Evolutionary conservation across 2,329 filamentous ascomycete genomes (phyloP).

Genomic region (Verticillium dahliae): DNA sequence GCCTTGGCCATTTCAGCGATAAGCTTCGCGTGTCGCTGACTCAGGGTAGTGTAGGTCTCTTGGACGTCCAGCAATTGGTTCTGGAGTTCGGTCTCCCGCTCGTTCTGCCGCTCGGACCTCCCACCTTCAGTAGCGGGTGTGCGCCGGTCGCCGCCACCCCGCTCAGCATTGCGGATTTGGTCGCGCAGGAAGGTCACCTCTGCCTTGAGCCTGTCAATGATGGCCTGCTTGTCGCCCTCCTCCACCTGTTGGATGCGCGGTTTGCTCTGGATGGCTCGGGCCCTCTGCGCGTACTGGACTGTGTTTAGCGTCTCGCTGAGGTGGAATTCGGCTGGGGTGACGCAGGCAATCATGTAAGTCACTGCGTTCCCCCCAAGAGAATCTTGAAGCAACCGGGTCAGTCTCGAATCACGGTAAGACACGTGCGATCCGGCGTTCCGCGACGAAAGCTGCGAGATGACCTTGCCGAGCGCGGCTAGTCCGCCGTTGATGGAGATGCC

Average conservation of each 20-base stretch:
- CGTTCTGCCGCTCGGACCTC: constrained; percentile 69
- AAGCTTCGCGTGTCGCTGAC: constrained; percentile 88
- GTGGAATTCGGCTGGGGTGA: constrained; percentile 94
- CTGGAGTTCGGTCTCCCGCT: constrained; percentile 83
- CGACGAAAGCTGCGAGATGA: constrained; percentile 95
- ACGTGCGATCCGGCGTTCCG: constrained; percentile 83
- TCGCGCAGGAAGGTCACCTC: constrained; percentile 92
- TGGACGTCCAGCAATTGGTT: constrained; percentile 89
- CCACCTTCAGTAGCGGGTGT: constrained; percentile 53
- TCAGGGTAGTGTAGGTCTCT: constrained; percentile 89
- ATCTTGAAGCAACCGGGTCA: constrained; percentile 67
- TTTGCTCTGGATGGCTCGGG: constrained; percentile 94
- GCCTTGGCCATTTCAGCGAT: constrained; percentile 90
- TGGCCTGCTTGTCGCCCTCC: constrained; percentile 86
- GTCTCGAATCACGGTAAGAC: constrained; percentile 95
- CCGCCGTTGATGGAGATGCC: constrained; percentile 98
- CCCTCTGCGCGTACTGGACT: constrained; percentile 92
- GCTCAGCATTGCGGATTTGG: constrained; percentile 81
- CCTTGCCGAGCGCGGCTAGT: constrained; percentile 89
- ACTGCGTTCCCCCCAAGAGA: constrained; percentile 95
- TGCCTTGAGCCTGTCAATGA: constrained; percentile 88
- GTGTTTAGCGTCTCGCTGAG: constrained; percentile 97
- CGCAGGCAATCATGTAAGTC: constrained; percentile 99
- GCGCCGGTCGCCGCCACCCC: constrained; percentile 48
- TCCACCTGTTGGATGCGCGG: constrained; percentile 92